phyloP scores from a whole-genome alignment of 768 basidiomycete genomes.

The Thelephora aurantiotincta region DNA sequence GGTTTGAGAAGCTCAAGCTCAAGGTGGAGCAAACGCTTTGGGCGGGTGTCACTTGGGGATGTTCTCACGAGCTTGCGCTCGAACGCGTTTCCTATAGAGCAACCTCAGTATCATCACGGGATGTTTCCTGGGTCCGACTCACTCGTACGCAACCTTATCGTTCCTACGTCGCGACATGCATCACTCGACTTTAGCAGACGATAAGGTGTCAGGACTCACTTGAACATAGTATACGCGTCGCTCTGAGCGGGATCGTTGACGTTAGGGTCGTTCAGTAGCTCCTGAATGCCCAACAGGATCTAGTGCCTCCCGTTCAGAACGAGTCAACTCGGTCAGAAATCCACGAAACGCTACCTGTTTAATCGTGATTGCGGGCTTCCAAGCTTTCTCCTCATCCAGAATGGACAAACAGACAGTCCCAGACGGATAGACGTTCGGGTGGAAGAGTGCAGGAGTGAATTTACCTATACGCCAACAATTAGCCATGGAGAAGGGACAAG shows the following conservation, averaged over 20 bases:
- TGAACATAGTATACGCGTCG: constrained; percentile 98
- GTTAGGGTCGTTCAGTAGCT: constrained; percentile 89
- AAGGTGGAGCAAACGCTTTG: neutral
- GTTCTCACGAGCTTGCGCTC: constrained; percentile 81
- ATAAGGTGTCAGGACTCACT: constrained; percentile 38
- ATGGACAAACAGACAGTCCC: constrained; percentile 98
- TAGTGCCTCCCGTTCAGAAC: constrained; percentile 16
- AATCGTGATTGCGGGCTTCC: constrained; percentile 98
- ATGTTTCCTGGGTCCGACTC: constrained; percentile 17
- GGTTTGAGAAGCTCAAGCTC: neutral
- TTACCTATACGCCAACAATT: constrained; percentile 49
- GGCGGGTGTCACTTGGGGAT: constrained; percentile 51
- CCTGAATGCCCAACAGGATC: constrained; percentile 95
- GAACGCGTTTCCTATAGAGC: constrained; percentile 51
- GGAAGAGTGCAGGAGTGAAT: constrained; percentile 91
- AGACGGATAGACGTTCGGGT: constrained; percentile 97
- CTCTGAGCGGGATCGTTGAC: constrained; percentile 96
- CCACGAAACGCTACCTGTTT: constrained; percentile 57
- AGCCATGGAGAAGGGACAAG: constrained; percentile 5
- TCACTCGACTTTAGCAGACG: neutral
- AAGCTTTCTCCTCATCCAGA: constrained; percentile 95
- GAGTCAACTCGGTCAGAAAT: neutral
- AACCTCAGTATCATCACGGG: neutral
- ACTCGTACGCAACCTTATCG: constrained; percentile 90
- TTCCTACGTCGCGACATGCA: constrained; percentile 39